phyloP scores from a whole-genome alignment of 2,329 filamentous ascomycete species.

The Lecanicillium sp. region DNA sequence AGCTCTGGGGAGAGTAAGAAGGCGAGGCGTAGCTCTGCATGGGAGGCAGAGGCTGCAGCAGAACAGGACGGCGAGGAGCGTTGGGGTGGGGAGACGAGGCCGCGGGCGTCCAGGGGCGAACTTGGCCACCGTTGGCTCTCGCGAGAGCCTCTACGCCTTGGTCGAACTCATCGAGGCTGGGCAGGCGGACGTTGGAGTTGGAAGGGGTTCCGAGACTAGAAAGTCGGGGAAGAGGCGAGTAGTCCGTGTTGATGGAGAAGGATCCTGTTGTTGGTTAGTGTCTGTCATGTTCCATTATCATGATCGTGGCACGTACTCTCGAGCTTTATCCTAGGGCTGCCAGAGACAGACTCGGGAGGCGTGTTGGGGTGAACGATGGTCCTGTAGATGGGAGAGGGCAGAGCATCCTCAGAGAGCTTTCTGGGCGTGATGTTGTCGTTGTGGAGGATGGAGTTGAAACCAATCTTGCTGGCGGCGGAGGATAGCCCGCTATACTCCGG shows the following conservation, averaged over 20 bases:
- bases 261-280: slow-evolving; percentile 17
- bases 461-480: slow-evolving; percentile 17
- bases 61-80: slow-evolving; percentile 17
- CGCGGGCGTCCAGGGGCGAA: slow-evolving; percentile 21
- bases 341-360: slow-evolving; percentile 28
- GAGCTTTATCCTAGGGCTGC: slow-evolving; percentile 29
- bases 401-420: slow-evolving; percentile 19
- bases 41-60: slow-evolving; percentile 21
- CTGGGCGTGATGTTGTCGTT: slow-evolving; percentile 17
- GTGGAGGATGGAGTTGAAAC: slow-evolving; percentile 18
- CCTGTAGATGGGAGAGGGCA: slow-evolving; percentile 17
- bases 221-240: slow-evolving; percentile 22
- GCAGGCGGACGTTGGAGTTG: slow-evolving; percentile 23
- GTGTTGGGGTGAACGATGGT: slow-evolving; percentile 22
- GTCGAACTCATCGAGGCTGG: slow-evolving; percentile 33
- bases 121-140: slow-evolving; percentile 24
- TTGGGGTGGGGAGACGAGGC: slow-evolving; percentile 25
- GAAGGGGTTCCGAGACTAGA: slow-evolving; percentile 17
- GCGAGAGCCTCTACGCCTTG: slow-evolving; percentile 32
- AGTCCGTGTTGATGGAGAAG: slow-evolving; percentile 20
- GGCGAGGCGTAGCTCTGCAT: slow-evolving; percentile 18
- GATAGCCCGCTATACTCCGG: slow-evolving; percentile 16
- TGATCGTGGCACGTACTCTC: slow-evolving; percentile 22
- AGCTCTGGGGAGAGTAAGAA: not conserved
- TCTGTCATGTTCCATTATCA: not conserved